phyloP scores from a whole-genome alignment of 306 rosid species.

The Comarum palustre region DNA sequence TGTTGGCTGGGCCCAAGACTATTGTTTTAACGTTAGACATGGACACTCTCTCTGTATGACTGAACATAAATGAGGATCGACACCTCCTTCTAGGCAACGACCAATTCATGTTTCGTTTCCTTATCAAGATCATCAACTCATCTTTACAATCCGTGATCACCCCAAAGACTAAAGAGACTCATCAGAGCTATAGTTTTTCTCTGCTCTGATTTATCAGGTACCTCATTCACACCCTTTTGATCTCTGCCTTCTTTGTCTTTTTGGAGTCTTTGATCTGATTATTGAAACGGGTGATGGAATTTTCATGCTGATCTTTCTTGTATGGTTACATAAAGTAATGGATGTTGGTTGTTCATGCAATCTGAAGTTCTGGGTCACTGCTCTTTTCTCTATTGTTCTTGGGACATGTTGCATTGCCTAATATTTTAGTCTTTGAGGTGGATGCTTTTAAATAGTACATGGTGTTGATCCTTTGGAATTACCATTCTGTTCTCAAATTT shows the following conservation, averaged over 20 bases:
- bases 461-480: not conserved
- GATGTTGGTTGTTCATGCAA: not conserved
- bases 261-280: not conserved
- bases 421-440: not conserved
- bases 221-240: not conserved
- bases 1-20: not conserved
- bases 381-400: not conserved
- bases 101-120: slow-evolving; percentile 3
- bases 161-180: not conserved
- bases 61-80: not conserved
- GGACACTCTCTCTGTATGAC: not conserved
- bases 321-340: not conserved
- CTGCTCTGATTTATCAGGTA: slow-evolving; percentile 22
- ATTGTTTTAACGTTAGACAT: not conserved
- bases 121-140: too few relatives aligned
- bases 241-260: not conserved
- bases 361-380: slow-evolving; percentile 1
- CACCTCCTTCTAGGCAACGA: not conserved
- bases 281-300: slow-evolving; percentile 8
- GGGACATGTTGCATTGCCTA: not conserved
- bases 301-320: not conserved
- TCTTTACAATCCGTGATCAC: not conserved
- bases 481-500: not conserved
- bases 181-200: not conserved
- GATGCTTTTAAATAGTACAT: not conserved